A percentile compares a stretch with the other conserved stretches of the same genome.
These are phyloP conservation scores for Fremontodendron californicum DNA, from an alignment of 345 rosid genomes.

Conservation along the genomic window DNA sequence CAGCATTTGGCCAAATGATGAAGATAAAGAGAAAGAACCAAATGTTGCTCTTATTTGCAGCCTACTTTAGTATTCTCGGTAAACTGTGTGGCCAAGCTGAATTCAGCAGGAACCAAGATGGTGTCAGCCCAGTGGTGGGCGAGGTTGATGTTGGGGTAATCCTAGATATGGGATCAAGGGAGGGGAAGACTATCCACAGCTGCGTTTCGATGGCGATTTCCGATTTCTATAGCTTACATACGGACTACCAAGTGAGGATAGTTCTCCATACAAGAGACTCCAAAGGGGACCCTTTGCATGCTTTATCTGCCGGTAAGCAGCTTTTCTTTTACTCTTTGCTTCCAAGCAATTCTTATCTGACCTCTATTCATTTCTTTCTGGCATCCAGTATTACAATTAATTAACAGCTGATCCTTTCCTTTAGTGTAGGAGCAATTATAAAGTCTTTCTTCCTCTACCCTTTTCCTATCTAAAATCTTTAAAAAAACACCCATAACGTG, in stretches of 20 bases:
- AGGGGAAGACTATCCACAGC: background rate
- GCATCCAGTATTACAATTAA: too few species aligned
- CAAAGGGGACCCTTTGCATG: background rate
- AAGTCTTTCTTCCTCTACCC: too few species aligned
- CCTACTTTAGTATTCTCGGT: background rate
- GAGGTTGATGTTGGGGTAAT: background rate
- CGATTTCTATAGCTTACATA: background rate
- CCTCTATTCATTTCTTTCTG: too few species aligned
- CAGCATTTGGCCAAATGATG: background rate
- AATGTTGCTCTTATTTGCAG: background rate
- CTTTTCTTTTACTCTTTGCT: background rate
- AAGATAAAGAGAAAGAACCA: background rate
- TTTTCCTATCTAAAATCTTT: too few species aligned
- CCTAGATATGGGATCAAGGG: background rate
- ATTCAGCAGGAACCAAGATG: too few species aligned
- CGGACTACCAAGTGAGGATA: background rate
- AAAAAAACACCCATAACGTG: too few species aligned
- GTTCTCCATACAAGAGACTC: background rate
- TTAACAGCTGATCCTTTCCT: too few species aligned
- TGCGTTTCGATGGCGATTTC: background rate
- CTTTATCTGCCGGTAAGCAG: background rate
- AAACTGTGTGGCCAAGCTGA: background rate
- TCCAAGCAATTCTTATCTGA: too few species aligned
- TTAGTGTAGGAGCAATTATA: too few species aligned
- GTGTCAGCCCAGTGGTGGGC: too few species aligned